Percentiles rank a stretch among this genome's conserved stretches.
Evolutionary conservation across 495 filamentous ascomycete species (phyloP).

Genomic region (Penicillium cataractarum): DNA sequence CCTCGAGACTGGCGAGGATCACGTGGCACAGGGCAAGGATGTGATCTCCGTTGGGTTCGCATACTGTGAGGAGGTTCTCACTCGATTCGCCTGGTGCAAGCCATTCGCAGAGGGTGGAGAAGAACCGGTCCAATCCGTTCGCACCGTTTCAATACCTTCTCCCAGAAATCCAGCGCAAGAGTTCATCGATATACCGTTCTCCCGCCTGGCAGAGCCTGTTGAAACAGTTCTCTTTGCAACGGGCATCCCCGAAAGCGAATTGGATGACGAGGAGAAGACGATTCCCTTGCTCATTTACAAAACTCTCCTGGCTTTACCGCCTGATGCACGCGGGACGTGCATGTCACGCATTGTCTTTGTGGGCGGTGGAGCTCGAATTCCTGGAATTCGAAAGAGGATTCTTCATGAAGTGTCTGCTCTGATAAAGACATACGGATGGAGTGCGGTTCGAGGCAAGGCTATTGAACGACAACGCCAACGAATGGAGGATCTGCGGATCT

Average conservation of each 20-base stretch:
- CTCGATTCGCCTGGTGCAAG: conserved; percentile 77
- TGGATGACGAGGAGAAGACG: conserved; percentile 86
- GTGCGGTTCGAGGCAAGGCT: conserved; percentile 65
- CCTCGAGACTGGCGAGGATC: conserved; percentile 24
- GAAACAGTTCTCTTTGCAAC: conserved; percentile 73
- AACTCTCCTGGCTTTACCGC: conserved; percentile 70
- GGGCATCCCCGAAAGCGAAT: conserved; percentile 53
- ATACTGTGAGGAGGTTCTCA: conserved; percentile 76
- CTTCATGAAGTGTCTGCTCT: conserved; percentile 71
- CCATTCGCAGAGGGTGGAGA: conserved; percentile 23
- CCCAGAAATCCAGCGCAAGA: conserved; percentile 43
- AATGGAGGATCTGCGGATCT: conserved; percentile 49
- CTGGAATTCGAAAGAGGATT: conserved; percentile 79
- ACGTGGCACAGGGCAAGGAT: conserved; percentile 18
- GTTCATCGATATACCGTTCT: conserved; percentile 62
- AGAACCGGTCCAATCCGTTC: background rate
- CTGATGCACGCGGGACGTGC: conserved; percentile 80
- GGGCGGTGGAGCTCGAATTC: conserved; percentile 78
- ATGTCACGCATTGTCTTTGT: conserved; percentile 91
- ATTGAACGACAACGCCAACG: conserved; percentile 58
- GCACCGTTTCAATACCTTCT: conserved; percentile 46
- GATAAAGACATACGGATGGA: conserved; percentile 73
- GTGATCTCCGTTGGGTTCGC: conserved; percentile 62
- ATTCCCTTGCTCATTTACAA: conserved; percentile 75
- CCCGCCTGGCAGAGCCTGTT: conserved; percentile 68